These are phyloP conservation scores for Ceratobasidium sp. DNA, from an alignment of 1,284 basidiomycete genomes.

Conservation along the genomic window DNA sequence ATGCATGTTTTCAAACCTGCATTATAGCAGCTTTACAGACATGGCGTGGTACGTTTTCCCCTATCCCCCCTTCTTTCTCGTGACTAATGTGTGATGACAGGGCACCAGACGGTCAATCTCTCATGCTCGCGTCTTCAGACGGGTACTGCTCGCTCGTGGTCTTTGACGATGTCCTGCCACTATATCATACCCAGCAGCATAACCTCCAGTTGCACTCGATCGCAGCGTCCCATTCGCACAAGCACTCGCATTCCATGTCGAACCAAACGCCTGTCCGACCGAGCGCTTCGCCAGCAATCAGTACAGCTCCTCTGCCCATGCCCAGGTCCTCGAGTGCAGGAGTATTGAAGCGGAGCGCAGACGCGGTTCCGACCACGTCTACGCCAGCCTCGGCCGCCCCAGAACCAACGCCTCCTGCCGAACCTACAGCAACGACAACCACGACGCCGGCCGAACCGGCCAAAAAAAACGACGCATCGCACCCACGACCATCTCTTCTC, in stretches of 20 bases:
- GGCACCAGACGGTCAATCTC: slow-evolving; percentile 94
- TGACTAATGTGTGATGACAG: slow-evolving; percentile 53
- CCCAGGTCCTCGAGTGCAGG: slow-evolving; percentile 30
- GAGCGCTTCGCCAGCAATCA: slow-evolving; percentile 24
- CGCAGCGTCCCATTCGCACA: slow-evolving; percentile 75
- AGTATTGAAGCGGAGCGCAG: slow-evolving; percentile 17
- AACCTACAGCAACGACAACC: background rate
- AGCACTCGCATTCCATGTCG: slow-evolving; percentile 48
- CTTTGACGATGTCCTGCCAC: slow-evolving; percentile 88
- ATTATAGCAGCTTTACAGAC: slow-evolving; percentile 98
- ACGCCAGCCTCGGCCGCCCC: background rate
- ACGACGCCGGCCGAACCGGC: slow-evolving; percentile 19
- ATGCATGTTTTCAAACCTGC: slow-evolving; percentile 91
- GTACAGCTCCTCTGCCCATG: slow-evolving; percentile 12
- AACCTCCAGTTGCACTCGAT: slow-evolving; percentile 86
- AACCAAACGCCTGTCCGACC: slow-evolving; percentile 46
- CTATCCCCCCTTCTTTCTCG: slow-evolving; percentile 23
- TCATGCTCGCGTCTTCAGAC: slow-evolving; percentile 92
- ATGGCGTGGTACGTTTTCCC: slow-evolving; percentile 80
- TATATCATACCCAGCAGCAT: slow-evolving; percentile 87
- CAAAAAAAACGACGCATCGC: slow-evolving; percentile 35
- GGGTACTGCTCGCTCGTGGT: slow-evolving; percentile 96
- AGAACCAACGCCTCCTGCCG: background rate
- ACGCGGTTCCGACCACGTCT: slow-evolving; percentile 3
- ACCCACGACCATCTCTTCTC: slow-evolving; percentile 29